A percentile compares a stretch with the other conserved stretches of the same genome.
Conservation (phyloP, 148 eudicot genomes). For the Bassia scoparia region DNA sequence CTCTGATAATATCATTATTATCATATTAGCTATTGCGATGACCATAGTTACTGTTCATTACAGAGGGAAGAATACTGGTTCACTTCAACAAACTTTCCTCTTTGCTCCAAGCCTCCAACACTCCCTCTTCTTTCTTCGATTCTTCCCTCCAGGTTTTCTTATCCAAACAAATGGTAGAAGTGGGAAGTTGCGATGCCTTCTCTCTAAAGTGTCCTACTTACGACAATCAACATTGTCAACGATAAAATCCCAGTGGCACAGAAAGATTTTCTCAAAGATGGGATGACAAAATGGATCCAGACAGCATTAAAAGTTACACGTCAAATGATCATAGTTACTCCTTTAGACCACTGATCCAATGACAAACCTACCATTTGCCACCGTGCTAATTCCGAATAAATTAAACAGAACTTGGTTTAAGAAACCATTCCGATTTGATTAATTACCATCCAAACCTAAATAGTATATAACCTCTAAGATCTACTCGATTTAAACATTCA, state of each 20-base stretch:
- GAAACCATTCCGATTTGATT: neutral
- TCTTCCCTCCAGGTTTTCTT: neutral
- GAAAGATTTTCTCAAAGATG: neutral
- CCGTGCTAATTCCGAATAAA: neutral
- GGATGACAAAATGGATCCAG: too few relatives aligned
- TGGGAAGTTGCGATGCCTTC: neutral
- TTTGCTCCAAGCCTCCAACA: neutral
- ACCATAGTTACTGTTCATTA: neutral
- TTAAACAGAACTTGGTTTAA: neutral
- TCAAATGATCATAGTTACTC: too few relatives aligned
- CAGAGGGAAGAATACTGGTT: neutral
- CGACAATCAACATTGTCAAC: neutral
- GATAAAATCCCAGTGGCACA: neutral
- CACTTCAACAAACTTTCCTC: neutral
- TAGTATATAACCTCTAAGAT: neutral
- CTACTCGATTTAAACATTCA: neutral
- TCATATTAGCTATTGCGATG: too few relatives aligned
- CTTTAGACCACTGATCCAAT: neutral
- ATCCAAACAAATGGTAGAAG: neutral
- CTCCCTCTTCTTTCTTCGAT: neutral
- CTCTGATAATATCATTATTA: too few relatives aligned
- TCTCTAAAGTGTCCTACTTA: neutral
- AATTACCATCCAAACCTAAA: neutral
- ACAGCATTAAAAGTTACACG: neutral
- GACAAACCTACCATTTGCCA: too few relatives aligned